Percentiles rank a stretch among this genome's conserved stretches.
Evolutionary conservation across 768 basidiomycete species (phyloP).

Genomic region (Steccherinum ochraceum): DNA sequence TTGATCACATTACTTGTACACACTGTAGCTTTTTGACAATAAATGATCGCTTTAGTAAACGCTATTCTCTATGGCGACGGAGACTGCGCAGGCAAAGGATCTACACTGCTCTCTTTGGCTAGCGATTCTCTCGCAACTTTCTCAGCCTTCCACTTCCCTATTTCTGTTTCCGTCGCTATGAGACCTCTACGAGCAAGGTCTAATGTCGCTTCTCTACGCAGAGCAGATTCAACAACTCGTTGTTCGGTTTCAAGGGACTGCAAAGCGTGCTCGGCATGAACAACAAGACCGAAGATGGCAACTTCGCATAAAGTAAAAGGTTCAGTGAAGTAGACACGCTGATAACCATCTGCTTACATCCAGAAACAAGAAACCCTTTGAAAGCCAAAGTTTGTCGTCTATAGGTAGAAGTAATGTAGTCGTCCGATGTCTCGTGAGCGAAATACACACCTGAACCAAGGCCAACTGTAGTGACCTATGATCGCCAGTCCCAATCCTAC

Average conservation of each 20-base stretch:
- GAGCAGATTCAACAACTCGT: constrained; percentile 58
- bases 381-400: constrained; percentile 78
- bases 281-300: constrained; percentile 60
- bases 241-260: constrained; percentile 61
- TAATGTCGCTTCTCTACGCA: constrained; percentile 68
- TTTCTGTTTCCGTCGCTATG: constrained; percentile 79
- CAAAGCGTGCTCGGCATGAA: constrained; percentile 73
- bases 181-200: constrained; percentile 71
- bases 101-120: not conserved
- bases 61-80: no score
- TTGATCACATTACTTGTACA: not conserved
- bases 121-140: constrained; percentile 6
- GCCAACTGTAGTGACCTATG: constrained; percentile 67
- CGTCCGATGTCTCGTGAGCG: no score
- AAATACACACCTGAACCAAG: constrained; percentile 56
- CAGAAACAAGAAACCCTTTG: constrained; percentile 68
- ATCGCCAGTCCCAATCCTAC: constrained; percentile 56
- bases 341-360: constrained; percentile 46
- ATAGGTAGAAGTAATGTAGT: no score
- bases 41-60: not conserved
- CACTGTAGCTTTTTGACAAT: not conserved
- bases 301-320: no score
- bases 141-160: constrained; percentile 68
- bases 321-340: constrained; percentile 1
- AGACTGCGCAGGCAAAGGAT: not conserved